A percentile compares a stretch with the other conserved stretches of the same genome.
These are phyloP conservation scores for Apophysomyces elegans DNA, from an alignment of 371 early-diverging fungal species.

Conservation along the genomic window DNA sequence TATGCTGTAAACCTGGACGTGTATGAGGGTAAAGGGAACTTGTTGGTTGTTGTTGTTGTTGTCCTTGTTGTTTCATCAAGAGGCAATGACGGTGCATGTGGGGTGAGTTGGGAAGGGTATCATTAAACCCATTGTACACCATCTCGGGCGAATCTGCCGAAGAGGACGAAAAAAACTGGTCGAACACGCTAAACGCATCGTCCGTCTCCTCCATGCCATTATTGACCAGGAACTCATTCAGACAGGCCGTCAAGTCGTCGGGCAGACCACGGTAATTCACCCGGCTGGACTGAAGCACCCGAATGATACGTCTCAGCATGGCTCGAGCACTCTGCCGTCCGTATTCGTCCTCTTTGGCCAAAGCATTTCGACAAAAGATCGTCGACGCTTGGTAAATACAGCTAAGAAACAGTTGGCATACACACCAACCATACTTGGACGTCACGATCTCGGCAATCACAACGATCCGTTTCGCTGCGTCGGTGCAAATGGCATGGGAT, in stretches of 20 bases:
- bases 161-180: conserved; percentile 25
- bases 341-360: conserved; percentile 17
- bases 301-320: conserved; percentile 35
- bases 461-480: conserved; percentile 31
- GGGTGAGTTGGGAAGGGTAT: conserved; percentile 12
- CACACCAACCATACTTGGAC: conserved; percentile 39
- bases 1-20: neutral
- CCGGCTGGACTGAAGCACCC: conserved; percentile 20
- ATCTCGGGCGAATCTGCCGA: neutral
- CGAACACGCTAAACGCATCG: conserved; percentile 15
- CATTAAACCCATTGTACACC: conserved; percentile 7
- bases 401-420: conserved; percentile 32
- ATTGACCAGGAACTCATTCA: conserved; percentile 32
- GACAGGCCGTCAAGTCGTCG: conserved; percentile 31
- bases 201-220: conserved; percentile 24
- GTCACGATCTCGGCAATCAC: conserved; percentile 30
- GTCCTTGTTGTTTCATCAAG: neutral
- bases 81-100: conserved; percentile 10
- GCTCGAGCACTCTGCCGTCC: conserved; percentile 16
- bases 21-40: no score
- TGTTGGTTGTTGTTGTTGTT: neutral
- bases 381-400: conserved; percentile 44
- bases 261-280: conserved; percentile 39
- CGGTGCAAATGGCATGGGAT: conserved; percentile 25
- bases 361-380: conserved; percentile 35